Conservation (phyloP, 768 basidiomycete genomes). For the Clitopilus passeckerianus region DNA sequence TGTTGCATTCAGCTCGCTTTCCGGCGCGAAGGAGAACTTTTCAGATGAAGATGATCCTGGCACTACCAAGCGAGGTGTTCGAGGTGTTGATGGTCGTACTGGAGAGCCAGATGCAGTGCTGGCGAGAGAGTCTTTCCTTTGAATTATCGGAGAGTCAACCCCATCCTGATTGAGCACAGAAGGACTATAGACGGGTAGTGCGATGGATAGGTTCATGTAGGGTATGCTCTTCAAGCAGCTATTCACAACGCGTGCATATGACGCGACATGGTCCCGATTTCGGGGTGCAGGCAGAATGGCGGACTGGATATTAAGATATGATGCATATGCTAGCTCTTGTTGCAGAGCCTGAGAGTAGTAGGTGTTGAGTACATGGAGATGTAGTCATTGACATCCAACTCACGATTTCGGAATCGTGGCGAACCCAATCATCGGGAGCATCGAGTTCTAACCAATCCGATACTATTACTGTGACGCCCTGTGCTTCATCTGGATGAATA, state of each 20-base stretch:
- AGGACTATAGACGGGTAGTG: slow-evolving; percentile 80
- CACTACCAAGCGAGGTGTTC: slow-evolving; percentile 30
- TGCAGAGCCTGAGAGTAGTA: slow-evolving; percentile 57
- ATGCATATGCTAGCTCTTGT: slow-evolving; percentile 90
- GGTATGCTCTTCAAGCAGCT: slow-evolving; percentile 66
- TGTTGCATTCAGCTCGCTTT: slow-evolving; percentile 62
- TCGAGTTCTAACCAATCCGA: slow-evolving; percentile 97
- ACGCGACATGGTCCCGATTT: slow-evolving; percentile 78
- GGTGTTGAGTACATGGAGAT: not conserved
- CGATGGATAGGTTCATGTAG: slow-evolving; percentile 76
- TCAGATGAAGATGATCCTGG: slow-evolving; percentile 23
- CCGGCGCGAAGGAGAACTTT: slow-evolving; percentile 32
- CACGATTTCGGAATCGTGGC: slow-evolving; percentile 94
- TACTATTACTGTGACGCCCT: slow-evolving; percentile 66
- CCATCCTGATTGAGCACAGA: slow-evolving; percentile 34
- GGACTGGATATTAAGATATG: slow-evolving; percentile 83
- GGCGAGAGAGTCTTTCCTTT: not conserved
- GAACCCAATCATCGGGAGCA: slow-evolving; percentile 86
- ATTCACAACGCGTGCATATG: slow-evolving; percentile 89
- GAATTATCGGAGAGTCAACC: not conserved
- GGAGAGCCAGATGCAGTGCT: not conserved
- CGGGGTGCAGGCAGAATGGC: slow-evolving; percentile 88
- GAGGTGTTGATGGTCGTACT: slow-evolving; percentile 11
- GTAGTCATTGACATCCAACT: slow-evolving; percentile 21
- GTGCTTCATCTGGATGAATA: slow-evolving; percentile 57